Evolutionary conservation across 371 early-diverging fungal species (phyloP).

Genomic region (Mortierella sp.): DNA sequence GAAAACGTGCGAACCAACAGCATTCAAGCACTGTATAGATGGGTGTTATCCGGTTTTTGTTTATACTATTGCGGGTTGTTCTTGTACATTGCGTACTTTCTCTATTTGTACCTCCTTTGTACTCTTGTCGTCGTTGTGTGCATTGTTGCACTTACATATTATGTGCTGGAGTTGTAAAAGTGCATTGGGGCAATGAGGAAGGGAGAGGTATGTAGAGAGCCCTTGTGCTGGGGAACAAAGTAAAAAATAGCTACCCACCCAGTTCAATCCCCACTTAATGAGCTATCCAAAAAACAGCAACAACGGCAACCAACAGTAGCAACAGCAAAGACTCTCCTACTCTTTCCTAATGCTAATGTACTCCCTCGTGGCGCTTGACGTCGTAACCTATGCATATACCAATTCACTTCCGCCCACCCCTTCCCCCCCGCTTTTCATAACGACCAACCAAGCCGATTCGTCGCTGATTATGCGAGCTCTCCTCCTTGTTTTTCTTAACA

Average conservation of each 20-base stretch:
- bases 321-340: not conserved
- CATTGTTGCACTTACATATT: not conserved
- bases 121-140: not conserved
- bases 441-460: slow-evolving; percentile 8
- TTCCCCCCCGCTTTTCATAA: not conserved
- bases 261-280: not conserved
- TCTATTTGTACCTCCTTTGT: not conserved
- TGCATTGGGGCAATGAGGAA: not conserved
- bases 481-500: not conserved
- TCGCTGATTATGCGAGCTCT: slow-evolving; percentile 8
- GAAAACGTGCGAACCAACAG: not conserved
- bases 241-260: not conserved
- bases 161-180: not conserved
- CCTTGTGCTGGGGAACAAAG: slow-evolving; percentile 11
- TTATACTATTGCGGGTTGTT: not conserved
- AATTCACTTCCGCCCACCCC: not conserved
- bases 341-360: not conserved
- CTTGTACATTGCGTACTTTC: not conserved
- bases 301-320: not conserved
- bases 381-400: not conserved
- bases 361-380: slow-evolving; percentile 3
- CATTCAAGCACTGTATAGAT: not conserved
- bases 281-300: not conserved
- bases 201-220: not conserved
- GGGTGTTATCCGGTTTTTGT: not conserved